phyloP scores from a whole-genome alignment of 441 rosid species.

The Eutrema salsugineum region DNA sequence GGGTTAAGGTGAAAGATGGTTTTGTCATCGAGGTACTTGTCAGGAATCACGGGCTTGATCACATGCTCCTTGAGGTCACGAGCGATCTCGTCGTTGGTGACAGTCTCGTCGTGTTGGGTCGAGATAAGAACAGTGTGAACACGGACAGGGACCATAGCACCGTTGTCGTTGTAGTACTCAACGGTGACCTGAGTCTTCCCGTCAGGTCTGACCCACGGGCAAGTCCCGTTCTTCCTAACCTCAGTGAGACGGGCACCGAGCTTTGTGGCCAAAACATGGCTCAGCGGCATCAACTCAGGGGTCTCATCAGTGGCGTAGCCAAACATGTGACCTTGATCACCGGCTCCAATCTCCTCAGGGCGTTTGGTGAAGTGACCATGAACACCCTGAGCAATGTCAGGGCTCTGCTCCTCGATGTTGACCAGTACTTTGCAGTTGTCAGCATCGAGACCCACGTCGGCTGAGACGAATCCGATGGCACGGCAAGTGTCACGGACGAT shows the following conservation, averaged over 20 bases:
- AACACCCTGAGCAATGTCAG: conserved; percentile 67
- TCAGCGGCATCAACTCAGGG: conserved; percentile 55
- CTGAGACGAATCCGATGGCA: conserved; percentile 52
- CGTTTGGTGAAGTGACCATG: conserved; percentile 63
- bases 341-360: conserved; percentile 70
- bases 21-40: conserved; percentile 60
- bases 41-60: conserved; percentile 58
- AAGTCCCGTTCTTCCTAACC: conserved; percentile 57
- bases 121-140: conserved; percentile 65
- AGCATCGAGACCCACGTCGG: conserved; percentile 59
- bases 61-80: conserved; percentile 59
- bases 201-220: conserved; percentile 63
- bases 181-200: conserved; percentile 71
- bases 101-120: conserved; percentile 66
- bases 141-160: conserved; percentile 62
- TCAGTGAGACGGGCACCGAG: conserved; percentile 51
- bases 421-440: conserved; percentile 61
- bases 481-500: conserved; percentile 70
- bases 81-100: conserved; percentile 60
- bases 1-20: conserved; percentile 72
- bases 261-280: conserved; percentile 53
- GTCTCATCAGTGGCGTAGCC: conserved; percentile 77
- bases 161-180: conserved; percentile 62
- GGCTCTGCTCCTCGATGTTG: conserved; percentile 69
- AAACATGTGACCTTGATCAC: conserved; percentile 76